A percentile compares a stretch with the other conserved stretches of the same genome.
These are phyloP conservation scores for Lumnitzera racemosa DNA, from an alignment of 345 rosid genomes.

Conservation along the genomic window DNA sequence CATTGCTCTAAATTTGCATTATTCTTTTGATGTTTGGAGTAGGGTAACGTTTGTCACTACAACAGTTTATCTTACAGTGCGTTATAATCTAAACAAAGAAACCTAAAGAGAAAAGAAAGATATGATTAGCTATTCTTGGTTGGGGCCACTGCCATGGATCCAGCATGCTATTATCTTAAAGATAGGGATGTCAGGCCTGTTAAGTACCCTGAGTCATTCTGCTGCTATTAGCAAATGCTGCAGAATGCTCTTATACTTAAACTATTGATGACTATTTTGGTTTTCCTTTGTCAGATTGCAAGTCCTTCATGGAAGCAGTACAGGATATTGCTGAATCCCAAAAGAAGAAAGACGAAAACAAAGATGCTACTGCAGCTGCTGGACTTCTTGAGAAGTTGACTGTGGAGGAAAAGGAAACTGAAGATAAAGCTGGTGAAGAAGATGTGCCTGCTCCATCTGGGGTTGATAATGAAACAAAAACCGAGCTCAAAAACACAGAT, in stretches of 20 bases:
- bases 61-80: too few species aligned
- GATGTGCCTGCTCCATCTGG: conserved; percentile 20
- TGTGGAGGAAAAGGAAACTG: conserved; percentile 51
- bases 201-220: too few species aligned
- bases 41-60: too few species aligned
- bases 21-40: too few species aligned
- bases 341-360: conserved; percentile 45
- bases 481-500: conserved; percentile 21
- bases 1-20: too few species aligned
- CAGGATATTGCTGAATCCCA: conserved; percentile 65
- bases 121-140: too few species aligned
- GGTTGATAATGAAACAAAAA: conserved; percentile 16
- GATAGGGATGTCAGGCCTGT: too few species aligned
- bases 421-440: conserved; percentile 25
- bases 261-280: neutral
- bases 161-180: too few species aligned
- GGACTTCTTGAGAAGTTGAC: conserved; percentile 62
- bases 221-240: neutral
- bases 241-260: neutral
- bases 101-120: too few species aligned
- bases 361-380: conserved; percentile 57
- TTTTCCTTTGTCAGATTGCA: conserved; percentile 42
- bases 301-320: conserved; percentile 62
- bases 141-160: too few species aligned
- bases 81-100: too few species aligned